Conservation (phyloP, 805 yeast species). For the Aciculoconidium aculeatum region DNA sequence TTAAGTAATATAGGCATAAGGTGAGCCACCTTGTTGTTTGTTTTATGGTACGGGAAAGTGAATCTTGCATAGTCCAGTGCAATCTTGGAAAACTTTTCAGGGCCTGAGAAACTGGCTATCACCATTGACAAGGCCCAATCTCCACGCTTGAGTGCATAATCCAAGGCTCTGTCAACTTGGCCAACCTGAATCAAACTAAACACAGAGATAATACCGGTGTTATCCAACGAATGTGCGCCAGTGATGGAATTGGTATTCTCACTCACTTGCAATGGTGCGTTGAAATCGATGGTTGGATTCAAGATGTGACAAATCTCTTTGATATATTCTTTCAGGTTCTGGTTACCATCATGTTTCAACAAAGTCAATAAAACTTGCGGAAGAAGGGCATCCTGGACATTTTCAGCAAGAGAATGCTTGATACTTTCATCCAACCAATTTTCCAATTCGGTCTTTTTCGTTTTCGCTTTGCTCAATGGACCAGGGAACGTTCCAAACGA, state of each 20-base stretch:
- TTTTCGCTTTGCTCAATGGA: conserved; percentile 54
- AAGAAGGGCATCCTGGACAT: conserved; percentile 23
- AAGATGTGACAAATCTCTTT: conserved; percentile 30
- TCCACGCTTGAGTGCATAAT: conserved; percentile 51
- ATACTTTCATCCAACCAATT: conserved; percentile 45
- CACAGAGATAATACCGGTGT: conserved; percentile 26
- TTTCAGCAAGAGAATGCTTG: conserved; percentile 1
- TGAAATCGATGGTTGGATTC: conserved; percentile 37
- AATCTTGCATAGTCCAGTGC: conserved; percentile 53
- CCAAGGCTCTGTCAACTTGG: conserved; percentile 59
- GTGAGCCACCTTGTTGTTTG: conserved; percentile 35
- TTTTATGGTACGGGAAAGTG: conserved; percentile 35
- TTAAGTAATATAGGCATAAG: conserved; percentile 55
- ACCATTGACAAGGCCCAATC: conserved; percentile 78
- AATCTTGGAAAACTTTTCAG: conserved; percentile 51
- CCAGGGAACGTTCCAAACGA: conserved; percentile 50
- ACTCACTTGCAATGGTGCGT: conserved; percentile 13
- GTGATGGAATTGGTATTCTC: conserved; percentile 20
- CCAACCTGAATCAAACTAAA: conserved; percentile 51
- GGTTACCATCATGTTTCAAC: conserved; percentile 27
- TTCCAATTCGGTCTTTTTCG: conserved; percentile 61
- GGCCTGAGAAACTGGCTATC: conserved; percentile 61
- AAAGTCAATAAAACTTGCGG: conserved; percentile 22
- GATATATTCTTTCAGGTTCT: conserved; percentile 21
- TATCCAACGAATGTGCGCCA: conserved; percentile 39